Base-by-base conservation (phyloP, 1,139 yeast species). In the Suhomyces coccinellae region DNA sequence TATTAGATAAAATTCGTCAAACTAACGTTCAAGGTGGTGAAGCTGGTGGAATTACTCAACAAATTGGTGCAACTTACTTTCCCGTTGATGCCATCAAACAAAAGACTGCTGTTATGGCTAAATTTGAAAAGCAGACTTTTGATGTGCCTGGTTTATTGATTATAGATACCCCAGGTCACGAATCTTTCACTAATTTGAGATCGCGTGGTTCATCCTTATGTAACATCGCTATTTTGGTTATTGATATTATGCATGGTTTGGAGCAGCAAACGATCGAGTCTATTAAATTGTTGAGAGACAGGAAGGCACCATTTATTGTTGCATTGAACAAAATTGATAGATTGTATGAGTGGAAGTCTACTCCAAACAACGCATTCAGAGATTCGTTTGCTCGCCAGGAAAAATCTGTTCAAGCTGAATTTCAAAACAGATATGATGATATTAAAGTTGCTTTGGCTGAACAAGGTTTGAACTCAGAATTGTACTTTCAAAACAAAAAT, bases 41-140 rank as follows among this genome's bases (percentile, higher is more conserved):
- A 75, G 99, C 99, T 46, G 99, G 99, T 77, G 99, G 99, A 77
- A 95, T 93, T 65, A 93, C 99, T 55, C 99, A 93, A 79, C 99
- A 93, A 72, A 93, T 93, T 65, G 99, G 99, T 82, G 99, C 99
- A 43, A 95, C 99, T 22, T 95, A 91, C 69, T 95, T 93, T 88
- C 99, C 99, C 49, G 91, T 93, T 57, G 95, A 87, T 29, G 89
- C 98, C 34, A 89, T 93, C 61, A 84, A 84, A 67, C 83, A 83
- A 61, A 95, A 95, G 74, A 93, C 98, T 33, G 85, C 83, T 38
- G 95, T 86, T 41, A 91, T 93, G 97, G 82, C 89, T 49, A 76
- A 83, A 56, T 87, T 80, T 65, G 97, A 89, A 67, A 86, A 87
- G 63, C 85, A 84, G 63, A 76, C 85, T 15, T 91, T 85, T 66